A percentile compares a stretch with the other conserved stretches of the same genome.
phyloP scores from a whole-genome alignment of 2,329 filamentous ascomycete genomes.

The Tolypocladium capitatum region DNA sequence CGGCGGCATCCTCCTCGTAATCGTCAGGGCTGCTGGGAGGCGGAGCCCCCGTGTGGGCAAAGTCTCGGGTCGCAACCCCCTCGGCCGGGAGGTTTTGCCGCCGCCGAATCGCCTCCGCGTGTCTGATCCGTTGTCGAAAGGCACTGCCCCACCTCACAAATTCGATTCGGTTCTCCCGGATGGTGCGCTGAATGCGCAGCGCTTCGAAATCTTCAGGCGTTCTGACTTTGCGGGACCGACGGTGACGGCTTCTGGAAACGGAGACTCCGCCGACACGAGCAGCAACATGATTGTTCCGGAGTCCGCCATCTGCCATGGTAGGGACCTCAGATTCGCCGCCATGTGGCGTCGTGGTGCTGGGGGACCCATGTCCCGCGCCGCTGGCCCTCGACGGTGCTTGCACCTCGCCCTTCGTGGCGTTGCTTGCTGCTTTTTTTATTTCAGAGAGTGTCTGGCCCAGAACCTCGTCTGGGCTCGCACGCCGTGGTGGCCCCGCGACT shows the following conservation, averaged over 20 bases:
- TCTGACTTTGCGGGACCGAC: neutral
- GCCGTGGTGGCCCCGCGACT: neutral
- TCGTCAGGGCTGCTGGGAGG: neutral
- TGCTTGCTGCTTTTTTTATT: neutral
- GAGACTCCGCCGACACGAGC: neutral
- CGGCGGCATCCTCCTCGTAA: neutral
- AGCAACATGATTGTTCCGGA: neutral
- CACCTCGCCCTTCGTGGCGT: neutral
- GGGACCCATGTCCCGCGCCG: neutral
- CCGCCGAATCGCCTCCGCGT: neutral
- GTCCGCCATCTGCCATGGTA: neutral
- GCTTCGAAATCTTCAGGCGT: neutral
- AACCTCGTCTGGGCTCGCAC: neutral
- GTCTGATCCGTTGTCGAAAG: neutral
- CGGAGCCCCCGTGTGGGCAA: neutral
- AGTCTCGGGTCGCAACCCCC: constrained; percentile 1
- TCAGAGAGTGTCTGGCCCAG: neutral
- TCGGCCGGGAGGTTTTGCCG: neutral
- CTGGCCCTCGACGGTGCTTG: neutral
- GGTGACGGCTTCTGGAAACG: neutral
- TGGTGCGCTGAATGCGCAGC: neutral
- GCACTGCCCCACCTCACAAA: no score
- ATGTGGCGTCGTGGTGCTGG: neutral
- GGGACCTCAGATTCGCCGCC: neutral
- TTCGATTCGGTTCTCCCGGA: neutral